phyloP scores from a whole-genome alignment of 1,284 basidiomycete species.

The Meripilus lineatus region DNA sequence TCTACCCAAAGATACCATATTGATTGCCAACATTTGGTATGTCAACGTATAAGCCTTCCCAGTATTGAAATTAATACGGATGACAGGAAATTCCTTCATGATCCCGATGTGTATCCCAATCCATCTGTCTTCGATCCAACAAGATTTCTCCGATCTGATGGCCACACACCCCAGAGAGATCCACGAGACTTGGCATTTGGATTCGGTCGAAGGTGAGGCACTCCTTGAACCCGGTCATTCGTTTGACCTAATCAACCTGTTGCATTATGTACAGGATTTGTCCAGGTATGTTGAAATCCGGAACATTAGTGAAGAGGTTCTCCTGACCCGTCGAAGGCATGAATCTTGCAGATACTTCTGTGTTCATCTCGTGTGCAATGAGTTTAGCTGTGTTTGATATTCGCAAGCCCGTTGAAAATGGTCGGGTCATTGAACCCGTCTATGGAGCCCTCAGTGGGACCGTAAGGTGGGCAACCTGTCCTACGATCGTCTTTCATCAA shows the following conservation, averaged over 20 bases:
- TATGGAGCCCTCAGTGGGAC: constrained; percentile 2
- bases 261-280: constrained; percentile 7
- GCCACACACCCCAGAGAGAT: constrained; percentile 8
- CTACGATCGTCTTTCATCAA: neutral
- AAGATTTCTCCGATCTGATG: constrained; percentile 14
- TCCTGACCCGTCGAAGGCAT: constrained; percentile 12
- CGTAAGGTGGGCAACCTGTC: constrained; percentile 6
- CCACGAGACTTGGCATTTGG: constrained; percentile 12
- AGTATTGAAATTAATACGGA: neutral
- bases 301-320: too few relatives aligned
- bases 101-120: constrained; percentile 12
- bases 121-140: constrained; percentile 14
- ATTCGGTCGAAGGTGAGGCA: constrained; percentile 14
- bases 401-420: constrained; percentile 14
- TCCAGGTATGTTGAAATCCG: constrained; percentile 11
- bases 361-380: constrained; percentile 20
- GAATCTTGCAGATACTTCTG: constrained; percentile 19
- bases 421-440: constrained; percentile 5
- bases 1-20: constrained; percentile 24
- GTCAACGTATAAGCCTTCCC: neutral
- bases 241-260: neutral
- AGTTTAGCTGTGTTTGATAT: constrained; percentile 22
- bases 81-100: constrained; percentile 14
- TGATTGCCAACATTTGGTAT: constrained; percentile 33
- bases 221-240: neutral